Base-by-base conservation (phyloP, 2,329 filamentous ascomycete genomes). In the Exophiala calicioides region DNA sequence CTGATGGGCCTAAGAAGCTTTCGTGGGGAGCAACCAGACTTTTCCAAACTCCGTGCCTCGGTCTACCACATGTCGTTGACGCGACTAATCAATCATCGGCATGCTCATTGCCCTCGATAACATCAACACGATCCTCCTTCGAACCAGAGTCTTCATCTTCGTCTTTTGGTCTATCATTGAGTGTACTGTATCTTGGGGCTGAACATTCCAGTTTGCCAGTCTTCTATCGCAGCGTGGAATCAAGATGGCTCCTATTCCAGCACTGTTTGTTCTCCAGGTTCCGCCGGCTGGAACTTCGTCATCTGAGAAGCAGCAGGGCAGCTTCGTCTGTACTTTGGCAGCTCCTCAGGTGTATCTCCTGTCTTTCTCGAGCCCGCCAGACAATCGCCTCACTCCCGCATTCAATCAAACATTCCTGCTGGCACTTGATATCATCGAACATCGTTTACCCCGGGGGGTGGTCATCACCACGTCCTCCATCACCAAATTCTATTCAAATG, bases 401-500 rank as follows among this genome's bases (percentile, higher is more conserved):
- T 85, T 90, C 60, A 85, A 84, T 69, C 71, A 78, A 47, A 76
- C 86, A 9, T 67, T 91, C 27, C 71, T 87, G 23, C 71, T 82
- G 8, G 84, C 86, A 3, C 80, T 93, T 52, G 86, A 93, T 68
- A 81, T 88, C 16, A 70, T 93, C 60, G 84, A 90, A 65, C 78
- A 82, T 49, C 76, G 75, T 43, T 75, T 85, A 59, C 74, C 79
- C 0, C 77, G 78, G n/a, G 88, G 88, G 41, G 86, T 90, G 4
- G 75, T 93, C 10, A 72, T 90, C 48, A 91, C 87, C 4, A 91
- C 87, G 0, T 86, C 82, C 31, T 79, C 76, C 36, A 85, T 90
- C 48, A 65, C 73, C 40, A 93, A 93, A 63, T 91, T 91, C 74
- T 93, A 86, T 71, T 57, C 51, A 65, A 91, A 91, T 68, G 88